Percentiles rank a stretch among this genome's conserved stretches.
Evolutionary conservation across 192 early-diverging fungal species (phyloP).

Genomic region (Chytriomyces hyalinus): DNA sequence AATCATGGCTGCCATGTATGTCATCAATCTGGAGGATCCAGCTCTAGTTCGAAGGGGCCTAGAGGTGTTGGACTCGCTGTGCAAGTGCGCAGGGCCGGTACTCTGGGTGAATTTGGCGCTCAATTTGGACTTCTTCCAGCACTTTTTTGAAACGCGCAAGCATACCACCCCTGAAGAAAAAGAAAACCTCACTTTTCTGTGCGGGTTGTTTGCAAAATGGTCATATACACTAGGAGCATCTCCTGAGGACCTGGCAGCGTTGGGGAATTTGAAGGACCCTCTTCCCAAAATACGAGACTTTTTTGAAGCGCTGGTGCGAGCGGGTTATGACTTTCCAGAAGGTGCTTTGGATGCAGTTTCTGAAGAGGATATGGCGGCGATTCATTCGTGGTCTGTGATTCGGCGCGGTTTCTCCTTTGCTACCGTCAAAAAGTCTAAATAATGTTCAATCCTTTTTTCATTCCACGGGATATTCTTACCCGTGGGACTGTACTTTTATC

Average conservation of each 20-base stretch:
- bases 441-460: background rate
- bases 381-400: background rate
- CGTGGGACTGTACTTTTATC: too few relatives aligned
- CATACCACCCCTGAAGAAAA: constrained; percentile 9
- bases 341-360: background rate
- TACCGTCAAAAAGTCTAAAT: background rate
- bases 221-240: background rate
- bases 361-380: background rate
- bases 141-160: constrained; percentile 20
- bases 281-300: background rate
- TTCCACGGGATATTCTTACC: too few relatives aligned
- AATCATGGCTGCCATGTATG: constrained; percentile 5
- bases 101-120: constrained; percentile 19
- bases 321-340: constrained; percentile 2
- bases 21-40: constrained; percentile 15
- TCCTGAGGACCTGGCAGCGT: background rate
- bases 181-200: constrained; percentile 19
- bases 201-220: constrained; percentile 24
- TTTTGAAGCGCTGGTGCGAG: constrained; percentile 7
- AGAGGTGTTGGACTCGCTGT: constrained; percentile 8
- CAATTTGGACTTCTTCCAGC: constrained; percentile 23
- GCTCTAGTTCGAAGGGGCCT: background rate
- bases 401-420: background rate
- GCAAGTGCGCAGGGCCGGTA: background rate
- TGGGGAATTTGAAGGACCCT: background rate